A percentile compares a stretch with the other conserved stretches of the same genome.
Evolutionary conservation across 1,284 basidiomycete genomes (phyloP).

Genomic region (Hemileia vastatrix): DNA sequence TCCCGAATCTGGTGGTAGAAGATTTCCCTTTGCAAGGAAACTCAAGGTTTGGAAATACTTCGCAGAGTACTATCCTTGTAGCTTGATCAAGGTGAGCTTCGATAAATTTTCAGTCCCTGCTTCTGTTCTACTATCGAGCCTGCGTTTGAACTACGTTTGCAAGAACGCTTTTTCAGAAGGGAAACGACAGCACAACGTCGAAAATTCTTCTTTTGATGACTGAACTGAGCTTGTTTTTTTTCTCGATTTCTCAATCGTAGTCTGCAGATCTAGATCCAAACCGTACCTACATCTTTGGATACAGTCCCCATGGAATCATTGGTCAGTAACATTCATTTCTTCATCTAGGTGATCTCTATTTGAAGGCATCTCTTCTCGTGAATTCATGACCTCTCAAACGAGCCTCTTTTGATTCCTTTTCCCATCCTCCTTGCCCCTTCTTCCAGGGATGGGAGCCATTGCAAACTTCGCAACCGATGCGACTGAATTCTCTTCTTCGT

Average conservation of each 20-base stretch:
- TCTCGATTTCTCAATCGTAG: slow-evolving; percentile 31
- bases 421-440: no score
- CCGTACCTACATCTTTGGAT: slow-evolving; percentile 88
- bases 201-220: no score
- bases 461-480: slow-evolving; percentile 91
- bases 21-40: slow-evolving; percentile 8
- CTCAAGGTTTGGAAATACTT: slow-evolving; percentile 22
- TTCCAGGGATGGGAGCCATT: slow-evolving; percentile 66
- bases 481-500: slow-evolving; percentile 76
- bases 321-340: slow-evolving; percentile 26
- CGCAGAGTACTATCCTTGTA: slow-evolving; percentile 23
- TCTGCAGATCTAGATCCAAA: slow-evolving; percentile 69
- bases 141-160: no score
- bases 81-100: slow-evolving; percentile 36
- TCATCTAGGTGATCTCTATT: no score
- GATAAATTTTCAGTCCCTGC: no score
- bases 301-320: slow-evolving; percentile 73
- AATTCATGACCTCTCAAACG: not conserved
- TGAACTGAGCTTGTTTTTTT: no score
- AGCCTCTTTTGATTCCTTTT: no score
- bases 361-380: no score
- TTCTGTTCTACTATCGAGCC: no score
- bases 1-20: slow-evolving; percentile 19
- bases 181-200: not conserved
- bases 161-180: not conserved